Conservation (phyloP, 768 basidiomycete genomes). For the Gymnopilus junonius region DNA sequence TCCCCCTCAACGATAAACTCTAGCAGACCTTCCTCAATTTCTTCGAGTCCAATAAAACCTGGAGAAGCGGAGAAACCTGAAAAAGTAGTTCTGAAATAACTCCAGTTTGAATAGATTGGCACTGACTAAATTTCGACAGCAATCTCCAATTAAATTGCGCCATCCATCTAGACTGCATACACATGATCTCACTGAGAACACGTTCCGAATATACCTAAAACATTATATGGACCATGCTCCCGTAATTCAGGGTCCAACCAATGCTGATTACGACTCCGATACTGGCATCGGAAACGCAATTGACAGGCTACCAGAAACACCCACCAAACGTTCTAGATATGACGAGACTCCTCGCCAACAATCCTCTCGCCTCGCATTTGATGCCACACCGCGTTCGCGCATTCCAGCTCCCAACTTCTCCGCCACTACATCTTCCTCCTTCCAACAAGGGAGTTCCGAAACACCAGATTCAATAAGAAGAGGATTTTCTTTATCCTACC, state of each 20-base stretch:
- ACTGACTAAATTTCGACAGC: background rate
- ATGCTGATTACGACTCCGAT: conserved; percentile 22
- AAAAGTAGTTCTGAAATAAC: conserved; percentile 12
- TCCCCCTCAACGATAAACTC: conserved; percentile 13
- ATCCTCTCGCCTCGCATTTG: conserved; percentile 13
- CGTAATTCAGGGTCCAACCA: conserved; percentile 3
- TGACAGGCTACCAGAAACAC: conserved; percentile 31
- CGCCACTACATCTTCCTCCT: background rate
- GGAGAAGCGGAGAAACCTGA: too few relatives aligned
- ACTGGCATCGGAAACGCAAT: conserved; percentile 4
- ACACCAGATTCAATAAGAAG: conserved; percentile 16
- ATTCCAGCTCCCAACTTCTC: conserved; percentile 7
- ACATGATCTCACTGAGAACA: conserved; percentile 69
- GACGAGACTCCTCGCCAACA: conserved; percentile 17
- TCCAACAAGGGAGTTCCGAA: background rate
- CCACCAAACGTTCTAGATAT: conserved; percentile 36
- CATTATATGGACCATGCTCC: conserved; percentile 75
- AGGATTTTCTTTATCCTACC: conserved; percentile 75
- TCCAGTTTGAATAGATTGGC: background rate
- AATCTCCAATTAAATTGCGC: conserved; percentile 56
- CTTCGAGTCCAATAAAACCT: conserved; percentile 25
- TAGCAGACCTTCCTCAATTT: conserved; percentile 21
- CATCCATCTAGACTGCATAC: conserved; percentile 75
- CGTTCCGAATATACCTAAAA: conserved; percentile 77
- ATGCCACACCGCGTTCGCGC: conserved; percentile 13